These are phyloP conservation scores for Schizonepeta tenuifolia DNA, from an alignment of 257 asterid species.

Conservation along the genomic window DNA sequence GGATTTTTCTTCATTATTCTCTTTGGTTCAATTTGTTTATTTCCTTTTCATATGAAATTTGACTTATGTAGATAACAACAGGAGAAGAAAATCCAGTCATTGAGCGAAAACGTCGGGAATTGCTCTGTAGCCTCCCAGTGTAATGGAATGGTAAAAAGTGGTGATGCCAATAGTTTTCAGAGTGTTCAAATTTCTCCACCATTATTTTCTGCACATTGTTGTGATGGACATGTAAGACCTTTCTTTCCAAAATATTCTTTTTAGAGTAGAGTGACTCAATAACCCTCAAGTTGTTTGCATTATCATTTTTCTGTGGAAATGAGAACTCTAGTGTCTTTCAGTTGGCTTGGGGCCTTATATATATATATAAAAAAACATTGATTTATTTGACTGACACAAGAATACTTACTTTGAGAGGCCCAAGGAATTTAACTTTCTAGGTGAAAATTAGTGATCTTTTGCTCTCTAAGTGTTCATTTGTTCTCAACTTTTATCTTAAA, in stretches of 20 bases:
- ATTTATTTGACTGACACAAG: slow-evolving; percentile 8
- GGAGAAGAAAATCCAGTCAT: slow-evolving; percentile 60
- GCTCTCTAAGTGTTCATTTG: background rate
- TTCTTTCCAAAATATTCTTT: slow-evolving; percentile 17
- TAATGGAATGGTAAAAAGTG: slow-evolving; percentile 39
- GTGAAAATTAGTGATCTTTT: background rate
- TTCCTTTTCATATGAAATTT: slow-evolving; percentile 66
- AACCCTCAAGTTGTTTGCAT: slow-evolving; percentile 14
- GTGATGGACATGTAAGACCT: slow-evolving; percentile 60
- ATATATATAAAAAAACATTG: background rate
- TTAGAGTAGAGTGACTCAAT: slow-evolving; percentile 1
- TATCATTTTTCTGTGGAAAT: background rate
- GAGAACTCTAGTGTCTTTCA: background rate
- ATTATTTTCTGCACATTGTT: slow-evolving; percentile 41
- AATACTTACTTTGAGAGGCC: background rate
- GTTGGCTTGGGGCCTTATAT: background rate
- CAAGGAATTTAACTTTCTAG: background rate
- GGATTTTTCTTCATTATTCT: slow-evolving; percentile 27
- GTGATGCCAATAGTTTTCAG: slow-evolving; percentile 39
- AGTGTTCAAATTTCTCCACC: slow-evolving; percentile 31
- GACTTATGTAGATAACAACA: slow-evolving; percentile 90
- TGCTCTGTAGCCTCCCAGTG: slow-evolving; percentile 40
- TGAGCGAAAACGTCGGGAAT: slow-evolving; percentile 39
- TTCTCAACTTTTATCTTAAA: background rate
- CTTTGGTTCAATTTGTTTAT: slow-evolving; percentile 42